Percentiles rank a stretch among this genome's conserved stretches.
These are phyloP conservation scores for Mycocentrospora acerina DNA, from an alignment of 2,329 filamentous ascomycete genomes.

Conservation along the genomic window DNA sequence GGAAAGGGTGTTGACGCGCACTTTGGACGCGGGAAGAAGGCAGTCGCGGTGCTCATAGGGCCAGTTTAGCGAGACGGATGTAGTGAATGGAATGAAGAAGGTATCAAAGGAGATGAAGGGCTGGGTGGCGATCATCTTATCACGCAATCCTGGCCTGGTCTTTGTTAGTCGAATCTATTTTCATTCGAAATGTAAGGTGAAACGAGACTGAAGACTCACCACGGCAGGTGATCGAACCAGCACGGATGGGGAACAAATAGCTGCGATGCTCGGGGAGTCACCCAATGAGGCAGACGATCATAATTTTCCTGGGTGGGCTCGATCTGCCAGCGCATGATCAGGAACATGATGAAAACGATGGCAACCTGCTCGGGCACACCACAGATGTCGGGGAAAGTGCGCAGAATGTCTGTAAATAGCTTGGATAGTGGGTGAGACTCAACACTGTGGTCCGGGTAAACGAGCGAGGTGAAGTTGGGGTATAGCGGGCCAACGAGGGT, in stretches of 20 bases:
- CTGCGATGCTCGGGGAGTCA: conserved; percentile 67
- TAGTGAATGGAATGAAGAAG: conserved; percentile 82
- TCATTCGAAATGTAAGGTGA: not conserved
- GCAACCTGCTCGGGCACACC: conserved; percentile 81
- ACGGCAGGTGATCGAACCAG: conserved; percentile 83
- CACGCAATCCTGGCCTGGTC: conserved; percentile 67
- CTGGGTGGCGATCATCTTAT: conserved; percentile 59
- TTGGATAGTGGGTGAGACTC: conserved; percentile 77
- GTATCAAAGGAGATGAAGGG: conserved; percentile 69
- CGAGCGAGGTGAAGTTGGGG: conserved; percentile 75
- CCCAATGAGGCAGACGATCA: conserved; percentile 73
- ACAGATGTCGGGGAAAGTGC: conserved; percentile 78
- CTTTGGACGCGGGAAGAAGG: conserved; percentile 54
- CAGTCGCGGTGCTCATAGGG: conserved; percentile 74
- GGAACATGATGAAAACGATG: conserved; percentile 82
- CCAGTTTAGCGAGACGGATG: conserved; percentile 78
- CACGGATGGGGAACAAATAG: conserved; percentile 68
- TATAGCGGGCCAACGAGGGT: conserved; percentile 75
- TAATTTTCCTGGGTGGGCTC: conserved; percentile 78
- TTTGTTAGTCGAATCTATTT: conserved; percentile 14
- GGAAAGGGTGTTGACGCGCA: conserved; percentile 20
- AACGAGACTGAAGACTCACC: conserved; percentile 42
- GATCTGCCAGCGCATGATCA: conserved; percentile 80
- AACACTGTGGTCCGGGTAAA: conserved; percentile 66
- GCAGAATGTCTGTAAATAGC: conserved; percentile 80